Percentiles rank a stretch among this genome's conserved stretches.
phyloP scores from a whole-genome alignment of 371 early-diverging fungal species.

The Rhizopus arrhizus region DNA sequence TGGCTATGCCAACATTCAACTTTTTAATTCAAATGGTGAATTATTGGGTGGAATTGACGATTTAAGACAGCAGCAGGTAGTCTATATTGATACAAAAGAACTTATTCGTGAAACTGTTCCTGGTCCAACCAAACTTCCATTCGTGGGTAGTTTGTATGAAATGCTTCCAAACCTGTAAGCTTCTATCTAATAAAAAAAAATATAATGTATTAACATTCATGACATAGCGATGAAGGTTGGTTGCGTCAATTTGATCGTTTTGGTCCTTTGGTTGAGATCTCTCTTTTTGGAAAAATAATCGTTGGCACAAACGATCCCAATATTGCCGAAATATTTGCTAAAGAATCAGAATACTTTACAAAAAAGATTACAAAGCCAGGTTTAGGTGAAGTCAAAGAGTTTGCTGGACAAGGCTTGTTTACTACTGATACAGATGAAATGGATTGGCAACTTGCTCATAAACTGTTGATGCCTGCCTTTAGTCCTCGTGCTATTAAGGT shows the following conservation, averaged over 20 bases:
- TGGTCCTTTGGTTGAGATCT: slow-evolving; percentile 38
- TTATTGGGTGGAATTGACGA: slow-evolving; percentile 26
- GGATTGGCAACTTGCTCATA: slow-evolving; percentile 57
- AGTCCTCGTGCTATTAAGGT: slow-evolving; percentile 42
- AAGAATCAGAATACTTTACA: slow-evolving; percentile 48
- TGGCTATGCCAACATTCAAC: slow-evolving; percentile 10
- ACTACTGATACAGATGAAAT: slow-evolving; percentile 49
- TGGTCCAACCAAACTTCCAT: slow-evolving; percentile 33
- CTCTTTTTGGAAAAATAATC: slow-evolving; percentile 25
- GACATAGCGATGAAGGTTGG: slow-evolving; percentile 30
- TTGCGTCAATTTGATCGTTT: slow-evolving; percentile 28
- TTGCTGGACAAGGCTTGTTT: slow-evolving; percentile 49
- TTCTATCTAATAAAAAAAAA: neutral
- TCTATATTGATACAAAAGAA: slow-evolving; percentile 29
- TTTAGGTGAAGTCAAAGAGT: slow-evolving; percentile 35
- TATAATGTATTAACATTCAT: neutral
- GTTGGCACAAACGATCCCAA: slow-evolving; percentile 40
- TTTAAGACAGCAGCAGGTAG: slow-evolving; percentile 27
- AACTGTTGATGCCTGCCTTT: slow-evolving; percentile 64
- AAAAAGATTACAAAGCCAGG: slow-evolving; percentile 31
- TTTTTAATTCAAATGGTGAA: slow-evolving; percentile 23
- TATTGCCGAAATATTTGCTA: slow-evolving; percentile 37
- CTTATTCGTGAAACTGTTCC: slow-evolving; percentile 32
- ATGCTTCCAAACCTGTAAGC: slow-evolving; percentile 40
- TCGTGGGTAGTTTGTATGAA: slow-evolving; percentile 42